These are phyloP conservation scores for Phaeosphaeriaceae sp. DNA, from an alignment of 2,329 filamentous ascomycete genomes.

Conservation along the genomic window DNA sequence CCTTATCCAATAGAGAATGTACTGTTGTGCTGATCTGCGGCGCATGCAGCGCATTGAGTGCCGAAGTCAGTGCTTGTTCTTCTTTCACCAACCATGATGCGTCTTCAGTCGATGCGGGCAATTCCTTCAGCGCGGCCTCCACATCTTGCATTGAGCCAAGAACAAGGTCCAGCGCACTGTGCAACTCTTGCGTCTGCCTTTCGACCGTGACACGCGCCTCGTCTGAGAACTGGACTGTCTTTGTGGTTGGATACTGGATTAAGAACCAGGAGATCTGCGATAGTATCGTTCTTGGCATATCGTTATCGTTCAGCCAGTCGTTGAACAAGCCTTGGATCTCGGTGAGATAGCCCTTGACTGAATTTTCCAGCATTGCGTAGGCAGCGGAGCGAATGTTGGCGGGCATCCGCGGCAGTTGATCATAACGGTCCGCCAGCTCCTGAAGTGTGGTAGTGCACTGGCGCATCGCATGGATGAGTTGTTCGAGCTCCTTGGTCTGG, in stretches of 20 bases:
- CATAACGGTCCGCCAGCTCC: conserved; percentile 20
- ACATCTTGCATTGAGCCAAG: conserved; percentile 81
- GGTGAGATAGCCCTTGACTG: conserved; percentile 16
- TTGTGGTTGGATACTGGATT: conserved; percentile 24
- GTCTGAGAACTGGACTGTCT: conserved; percentile 1
- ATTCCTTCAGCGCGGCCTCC: conserved; percentile 61
- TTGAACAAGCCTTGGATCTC: conserved; percentile 26
- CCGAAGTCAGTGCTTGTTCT: conserved; percentile 41
- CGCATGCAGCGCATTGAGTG: conserved; percentile 67
- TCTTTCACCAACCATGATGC: conserved; percentile 67
- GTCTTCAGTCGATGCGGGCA: conserved; percentile 68
- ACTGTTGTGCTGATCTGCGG: conserved; percentile 60
- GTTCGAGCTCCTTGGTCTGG: conserved; percentile 42
- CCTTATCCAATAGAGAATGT: conserved; percentile 52
- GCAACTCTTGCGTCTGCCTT: conserved; percentile 64
- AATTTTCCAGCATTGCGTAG: conserved; percentile 20
- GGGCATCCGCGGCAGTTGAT: conserved; percentile 34
- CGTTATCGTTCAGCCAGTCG: conserved; percentile 27
- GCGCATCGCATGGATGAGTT: conserved; percentile 30
- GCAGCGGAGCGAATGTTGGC: conserved; percentile 30
- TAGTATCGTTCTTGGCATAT: conserved; percentile 49
- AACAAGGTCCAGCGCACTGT: conserved; percentile 74
- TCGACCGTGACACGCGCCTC: conserved; percentile 30
- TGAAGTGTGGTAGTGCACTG: conserved; percentile 29
- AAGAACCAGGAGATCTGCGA: conserved; percentile 73